phyloP scores from a whole-genome alignment of 192 early-diverging fungal genomes.

The Entomortierella beljakovae region DNA sequence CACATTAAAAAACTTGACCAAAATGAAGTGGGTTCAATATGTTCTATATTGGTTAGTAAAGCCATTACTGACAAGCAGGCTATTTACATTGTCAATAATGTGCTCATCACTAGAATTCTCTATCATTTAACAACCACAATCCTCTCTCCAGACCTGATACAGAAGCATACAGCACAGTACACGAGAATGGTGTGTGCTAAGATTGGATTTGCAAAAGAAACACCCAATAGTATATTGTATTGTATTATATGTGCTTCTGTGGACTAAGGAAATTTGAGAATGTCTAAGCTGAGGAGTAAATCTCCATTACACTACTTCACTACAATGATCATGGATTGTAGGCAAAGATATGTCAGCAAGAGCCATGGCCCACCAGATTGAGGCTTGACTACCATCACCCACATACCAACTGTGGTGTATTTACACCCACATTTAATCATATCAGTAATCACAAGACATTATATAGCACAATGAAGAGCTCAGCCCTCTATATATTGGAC shows the following conservation, averaged over 20 bases:
- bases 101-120: constrained; percentile 6
- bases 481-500: too few relatives aligned
- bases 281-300: constrained; percentile 15
- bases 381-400: not conserved
- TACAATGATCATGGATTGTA: constrained; percentile 11
- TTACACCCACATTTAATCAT: not conserved
- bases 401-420: not conserved
- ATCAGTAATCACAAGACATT: not conserved
- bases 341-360: constrained; percentile 6
- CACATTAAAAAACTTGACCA: not conserved
- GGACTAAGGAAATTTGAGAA: constrained; percentile 14
- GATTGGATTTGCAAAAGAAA: not conserved
- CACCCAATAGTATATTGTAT: constrained; percentile 18
- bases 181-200: constrained; percentile 2
- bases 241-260: constrained; percentile 12
- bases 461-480: too few relatives aligned
- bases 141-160: not conserved
- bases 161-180: not conserved
- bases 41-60: not conserved
- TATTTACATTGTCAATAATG: constrained; percentile 32
- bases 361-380: constrained; percentile 3
- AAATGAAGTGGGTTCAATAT: not conserved
- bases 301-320: constrained; percentile 10
- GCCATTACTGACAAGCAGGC: constrained; percentile 29
- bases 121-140: constrained; percentile 16